These are phyloP conservation scores for Fraxinus floribunda DNA, from an alignment of 305 asterid genomes.

Conservation along the genomic window DNA sequence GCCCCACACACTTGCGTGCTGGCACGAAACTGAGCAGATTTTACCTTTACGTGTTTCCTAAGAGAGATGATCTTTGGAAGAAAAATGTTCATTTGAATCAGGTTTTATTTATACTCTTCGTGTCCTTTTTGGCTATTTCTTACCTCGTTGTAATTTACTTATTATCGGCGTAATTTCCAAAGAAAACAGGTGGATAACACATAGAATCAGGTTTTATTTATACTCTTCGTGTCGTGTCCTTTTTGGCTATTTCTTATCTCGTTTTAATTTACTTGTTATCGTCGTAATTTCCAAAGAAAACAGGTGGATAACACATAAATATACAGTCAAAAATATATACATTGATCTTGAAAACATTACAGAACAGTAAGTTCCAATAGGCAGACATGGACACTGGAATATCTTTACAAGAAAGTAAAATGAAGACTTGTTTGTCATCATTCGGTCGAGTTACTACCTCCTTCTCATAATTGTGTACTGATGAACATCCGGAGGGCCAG, in stretches of 20 bases:
- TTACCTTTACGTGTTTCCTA: not conserved
- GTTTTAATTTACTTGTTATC: not conserved
- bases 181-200: not conserved
- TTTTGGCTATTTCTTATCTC: not conserved
- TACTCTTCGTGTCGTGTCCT: not conserved
- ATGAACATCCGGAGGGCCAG: slow-evolving; percentile 43
- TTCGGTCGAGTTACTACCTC: not conserved
- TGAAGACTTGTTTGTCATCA: not conserved
- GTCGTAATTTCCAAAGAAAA: not conserved
- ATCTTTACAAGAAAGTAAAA: not conserved
- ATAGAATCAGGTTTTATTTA: not conserved
- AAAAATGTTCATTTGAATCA: not conserved
- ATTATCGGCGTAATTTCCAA: not conserved
- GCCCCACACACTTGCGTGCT: not conserved
- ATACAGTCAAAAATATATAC: not conserved
- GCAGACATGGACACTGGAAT: not conserved
- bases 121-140: not conserved
- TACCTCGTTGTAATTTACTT: not conserved
- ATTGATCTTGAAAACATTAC: not conserved
- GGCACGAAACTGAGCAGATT: not conserved
- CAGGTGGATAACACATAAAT: not conserved
- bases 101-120: not conserved
- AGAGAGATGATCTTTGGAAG: not conserved
- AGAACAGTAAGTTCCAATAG: not conserved
- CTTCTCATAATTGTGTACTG: not conserved